These are phyloP conservation scores for Epichloe scottii DNA, from an alignment of 2,329 filamentous ascomycete genomes.

Conservation along the genomic window DNA sequence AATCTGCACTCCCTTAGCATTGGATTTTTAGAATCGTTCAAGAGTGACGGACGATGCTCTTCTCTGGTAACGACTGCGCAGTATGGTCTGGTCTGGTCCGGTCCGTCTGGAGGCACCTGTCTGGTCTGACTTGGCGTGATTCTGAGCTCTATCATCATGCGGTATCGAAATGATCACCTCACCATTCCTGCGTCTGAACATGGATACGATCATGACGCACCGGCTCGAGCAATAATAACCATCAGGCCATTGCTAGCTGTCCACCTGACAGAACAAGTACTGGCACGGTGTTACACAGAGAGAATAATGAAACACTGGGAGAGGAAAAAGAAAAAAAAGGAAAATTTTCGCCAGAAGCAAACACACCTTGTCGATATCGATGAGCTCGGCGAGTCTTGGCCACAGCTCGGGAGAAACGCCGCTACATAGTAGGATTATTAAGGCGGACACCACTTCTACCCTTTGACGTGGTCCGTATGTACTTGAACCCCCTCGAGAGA, in stretches of 20 bases:
- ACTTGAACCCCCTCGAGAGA: too few relatives aligned
- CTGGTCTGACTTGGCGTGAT: too few relatives aligned
- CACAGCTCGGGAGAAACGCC: not conserved
- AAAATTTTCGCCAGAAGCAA: not conserved
- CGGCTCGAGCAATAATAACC: not conserved
- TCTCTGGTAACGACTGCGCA: not conserved
- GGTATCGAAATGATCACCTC: not conserved
- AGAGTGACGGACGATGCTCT: not conserved
- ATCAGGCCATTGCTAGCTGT: not conserved
- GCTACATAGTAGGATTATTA: not conserved
- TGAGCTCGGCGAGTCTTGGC: not conserved
- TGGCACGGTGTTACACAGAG: not conserved
- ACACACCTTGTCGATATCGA: conserved; percentile 2
- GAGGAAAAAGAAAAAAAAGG: not conserved
- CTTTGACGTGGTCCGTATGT: too few relatives aligned
- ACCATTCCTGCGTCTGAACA: not conserved
- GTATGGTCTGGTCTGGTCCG: too few relatives aligned
- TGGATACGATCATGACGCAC: not conserved
- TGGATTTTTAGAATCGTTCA: too few relatives aligned
- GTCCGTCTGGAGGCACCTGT: not conserved
- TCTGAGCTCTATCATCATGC: not conserved
- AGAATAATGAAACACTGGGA: not conserved
- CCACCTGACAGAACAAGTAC: not conserved
- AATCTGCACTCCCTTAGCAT: too few relatives aligned
- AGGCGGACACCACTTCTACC: not conserved